Evolutionary conservation across 768 basidiomycete species (phyloP).

Genomic region (Podaxis rugospora): DNA sequence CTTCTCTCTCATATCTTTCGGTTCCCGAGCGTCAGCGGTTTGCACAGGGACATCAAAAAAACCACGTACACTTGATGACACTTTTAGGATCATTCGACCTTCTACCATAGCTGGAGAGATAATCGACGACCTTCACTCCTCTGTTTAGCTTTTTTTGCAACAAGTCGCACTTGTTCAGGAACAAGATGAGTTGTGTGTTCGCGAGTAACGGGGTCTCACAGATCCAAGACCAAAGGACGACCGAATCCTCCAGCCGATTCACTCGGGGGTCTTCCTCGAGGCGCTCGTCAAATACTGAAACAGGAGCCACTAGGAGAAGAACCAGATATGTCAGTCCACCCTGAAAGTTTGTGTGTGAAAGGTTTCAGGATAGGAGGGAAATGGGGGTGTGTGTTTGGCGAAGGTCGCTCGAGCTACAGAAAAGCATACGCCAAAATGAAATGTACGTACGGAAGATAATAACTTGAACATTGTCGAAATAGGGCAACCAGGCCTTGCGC

Average conservation of each 20-base stretch:
- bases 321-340: neutral
- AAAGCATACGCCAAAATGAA: neutral
- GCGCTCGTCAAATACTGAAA: slow-evolving; percentile 76
- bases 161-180: slow-evolving; percentile 68
- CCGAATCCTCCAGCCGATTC: slow-evolving; percentile 72
- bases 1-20: slow-evolving; percentile 63
- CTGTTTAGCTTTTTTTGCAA: slow-evolving; percentile 58
- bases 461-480: slow-evolving; percentile 73
- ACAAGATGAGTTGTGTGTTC: slow-evolving; percentile 56
- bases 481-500: slow-evolving; percentile 78
- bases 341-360: neutral
- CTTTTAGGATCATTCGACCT: slow-evolving; percentile 61
- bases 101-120: slow-evolving; percentile 63
- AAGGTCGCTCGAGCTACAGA: neutral
- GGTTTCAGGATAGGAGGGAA: neutral
- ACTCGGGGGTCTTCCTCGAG: slow-evolving; percentile 66
- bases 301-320: slow-evolving; percentile 51
- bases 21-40: neutral
- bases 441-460: slow-evolving; percentile 60
- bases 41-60: neutral
- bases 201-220: slow-evolving; percentile 62
- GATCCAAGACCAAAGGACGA: slow-evolving; percentile 67
- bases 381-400: neutral
- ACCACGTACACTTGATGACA: slow-evolving; percentile 58
- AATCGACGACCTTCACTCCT: slow-evolving; percentile 52